Percentiles rank a stretch among this genome's conserved stretches.
Conservation (phyloP, 2,329 filamentous ascomycete genomes). For the Xylaria polymorpha region DNA sequence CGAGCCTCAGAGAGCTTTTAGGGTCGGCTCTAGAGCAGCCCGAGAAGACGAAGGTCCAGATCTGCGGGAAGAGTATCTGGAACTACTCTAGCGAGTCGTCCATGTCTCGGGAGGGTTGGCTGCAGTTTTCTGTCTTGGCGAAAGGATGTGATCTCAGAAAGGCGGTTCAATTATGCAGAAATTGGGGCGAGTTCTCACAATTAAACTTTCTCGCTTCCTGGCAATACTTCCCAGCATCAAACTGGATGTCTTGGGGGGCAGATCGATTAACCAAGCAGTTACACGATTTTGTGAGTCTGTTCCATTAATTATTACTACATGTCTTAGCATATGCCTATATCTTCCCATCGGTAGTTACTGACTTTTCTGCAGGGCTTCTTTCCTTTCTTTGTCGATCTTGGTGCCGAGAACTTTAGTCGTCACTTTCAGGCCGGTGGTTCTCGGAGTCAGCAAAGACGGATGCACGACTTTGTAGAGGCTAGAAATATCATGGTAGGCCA, state of each 20-base stretch:
- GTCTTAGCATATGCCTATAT: background rate
- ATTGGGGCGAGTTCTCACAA: constrained; percentile 63
- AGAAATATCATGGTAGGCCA: constrained; percentile 50
- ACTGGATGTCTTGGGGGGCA: constrained; percentile 57
- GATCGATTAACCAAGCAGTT: constrained; percentile 54
- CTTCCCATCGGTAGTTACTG: constrained; percentile 10
- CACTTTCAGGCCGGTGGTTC: constrained; percentile 42
- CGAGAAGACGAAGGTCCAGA: constrained; percentile 56
- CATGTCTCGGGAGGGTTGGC: constrained; percentile 61
- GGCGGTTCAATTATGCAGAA: constrained; percentile 59
- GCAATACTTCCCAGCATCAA: constrained; percentile 60
- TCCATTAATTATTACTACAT: background rate
- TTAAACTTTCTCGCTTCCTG: constrained; percentile 58
- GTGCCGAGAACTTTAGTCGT: constrained; percentile 40
- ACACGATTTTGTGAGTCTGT: constrained; percentile 52
- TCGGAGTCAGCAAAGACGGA: constrained; percentile 42
- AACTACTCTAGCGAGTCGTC: constrained; percentile 62
- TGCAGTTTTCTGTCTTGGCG: constrained; percentile 62
- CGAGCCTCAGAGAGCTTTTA: constrained; percentile 8
- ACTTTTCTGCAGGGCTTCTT: constrained; percentile 44
- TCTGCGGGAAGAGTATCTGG: constrained; percentile 62
- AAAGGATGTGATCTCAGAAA: constrained; percentile 59
- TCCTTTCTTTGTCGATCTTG: constrained; percentile 45
- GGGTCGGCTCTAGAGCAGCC: constrained; percentile 37
- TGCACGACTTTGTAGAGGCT: constrained; percentile 45